Evolutionary conservation across 257 asterid species (phyloP).

Genomic region (Gentiana macrophylla): DNA sequence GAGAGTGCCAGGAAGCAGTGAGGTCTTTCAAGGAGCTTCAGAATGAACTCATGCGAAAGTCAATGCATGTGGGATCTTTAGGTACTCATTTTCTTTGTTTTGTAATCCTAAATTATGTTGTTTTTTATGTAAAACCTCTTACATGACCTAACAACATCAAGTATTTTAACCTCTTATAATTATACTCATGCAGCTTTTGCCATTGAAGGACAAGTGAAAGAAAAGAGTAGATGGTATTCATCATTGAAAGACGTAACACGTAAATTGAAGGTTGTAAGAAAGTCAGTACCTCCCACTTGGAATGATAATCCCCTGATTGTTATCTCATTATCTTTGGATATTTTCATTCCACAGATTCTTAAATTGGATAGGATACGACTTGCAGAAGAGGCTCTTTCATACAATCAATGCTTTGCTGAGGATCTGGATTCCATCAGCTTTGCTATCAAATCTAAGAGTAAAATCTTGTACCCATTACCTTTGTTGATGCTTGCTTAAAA

Average conservation of each 20-base stretch:
- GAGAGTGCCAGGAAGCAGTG: constrained; percentile 81
- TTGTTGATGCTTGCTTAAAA: background rate
- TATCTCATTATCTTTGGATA: constrained; percentile 1
- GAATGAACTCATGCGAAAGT: constrained; percentile 94
- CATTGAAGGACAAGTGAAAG: constrained; percentile 97
- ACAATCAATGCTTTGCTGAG: constrained; percentile 36
- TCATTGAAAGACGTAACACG: constrained; percentile 64
- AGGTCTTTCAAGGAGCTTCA: constrained; percentile 73
- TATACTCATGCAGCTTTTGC: constrained; percentile 60
- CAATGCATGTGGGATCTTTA: constrained; percentile 96
- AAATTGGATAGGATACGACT: constrained; percentile 75
- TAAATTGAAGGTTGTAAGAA: constrained; percentile 58
- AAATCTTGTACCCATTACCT: constrained; percentile 2
- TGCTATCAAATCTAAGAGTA: constrained; percentile 54
- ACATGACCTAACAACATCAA: too few species aligned
- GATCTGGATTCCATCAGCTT: constrained; percentile 54
- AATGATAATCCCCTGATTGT: constrained; percentile 6
- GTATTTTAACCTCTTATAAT: background rate
- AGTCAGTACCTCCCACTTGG: background rate
- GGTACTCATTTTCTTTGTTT: constrained; percentile 33
- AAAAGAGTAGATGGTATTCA: constrained; percentile 82
- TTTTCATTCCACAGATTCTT: constrained; percentile 44
- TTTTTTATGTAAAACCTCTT: background rate
- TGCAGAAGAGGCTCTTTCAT: constrained; percentile 55
- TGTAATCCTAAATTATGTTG: constrained; percentile 1